Conservation (phyloP, 2,329 filamentous ascomycete genomes). For the Aureobasidium lini region DNA sequence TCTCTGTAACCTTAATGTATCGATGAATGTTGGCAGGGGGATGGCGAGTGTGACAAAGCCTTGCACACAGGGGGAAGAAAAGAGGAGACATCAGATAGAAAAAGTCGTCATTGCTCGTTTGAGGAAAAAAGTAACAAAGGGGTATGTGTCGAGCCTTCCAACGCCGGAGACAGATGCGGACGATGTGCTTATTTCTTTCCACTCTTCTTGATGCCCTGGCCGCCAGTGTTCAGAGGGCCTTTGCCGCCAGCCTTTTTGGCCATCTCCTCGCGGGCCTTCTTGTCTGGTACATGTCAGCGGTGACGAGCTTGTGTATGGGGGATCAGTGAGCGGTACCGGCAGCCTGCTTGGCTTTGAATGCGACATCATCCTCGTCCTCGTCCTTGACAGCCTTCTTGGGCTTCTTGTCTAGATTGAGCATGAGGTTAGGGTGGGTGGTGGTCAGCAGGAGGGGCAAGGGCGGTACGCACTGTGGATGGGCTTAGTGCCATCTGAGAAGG, state of each 20-base stretch:
- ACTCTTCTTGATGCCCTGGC: constrained; percentile 94
- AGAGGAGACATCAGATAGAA: not conserved
- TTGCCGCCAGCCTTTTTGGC: constrained; percentile 79
- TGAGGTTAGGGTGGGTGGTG: not conserved
- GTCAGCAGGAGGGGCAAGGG: not conserved
- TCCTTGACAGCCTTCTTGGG: constrained; percentile 72
- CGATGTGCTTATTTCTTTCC: constrained; percentile 70
- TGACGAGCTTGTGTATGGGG: not conserved
- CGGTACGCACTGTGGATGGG: constrained; percentile 38
- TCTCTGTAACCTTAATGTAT: no score
- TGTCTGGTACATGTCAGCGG: constrained; percentile 31
- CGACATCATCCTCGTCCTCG: constrained; percentile 83
- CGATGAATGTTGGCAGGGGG: no score
- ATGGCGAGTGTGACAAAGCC: no score
- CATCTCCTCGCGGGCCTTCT: constrained; percentile 73
- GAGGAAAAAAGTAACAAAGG: not conserved
- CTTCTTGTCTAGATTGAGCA: constrained; percentile 52
- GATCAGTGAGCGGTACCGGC: constrained; percentile 54
- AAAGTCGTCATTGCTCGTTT: not conserved
- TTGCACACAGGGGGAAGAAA: not conserved
- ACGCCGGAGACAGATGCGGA: not conserved
- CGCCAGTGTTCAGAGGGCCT: constrained; percentile 76
- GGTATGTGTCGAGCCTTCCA: constrained; percentile 12
- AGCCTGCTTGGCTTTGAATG: constrained; percentile 74
- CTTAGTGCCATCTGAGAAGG: constrained; percentile 40